phyloP scores from a whole-genome alignment of 2,329 filamentous ascomycete species.

The Pestalotiopsis fici region DNA sequence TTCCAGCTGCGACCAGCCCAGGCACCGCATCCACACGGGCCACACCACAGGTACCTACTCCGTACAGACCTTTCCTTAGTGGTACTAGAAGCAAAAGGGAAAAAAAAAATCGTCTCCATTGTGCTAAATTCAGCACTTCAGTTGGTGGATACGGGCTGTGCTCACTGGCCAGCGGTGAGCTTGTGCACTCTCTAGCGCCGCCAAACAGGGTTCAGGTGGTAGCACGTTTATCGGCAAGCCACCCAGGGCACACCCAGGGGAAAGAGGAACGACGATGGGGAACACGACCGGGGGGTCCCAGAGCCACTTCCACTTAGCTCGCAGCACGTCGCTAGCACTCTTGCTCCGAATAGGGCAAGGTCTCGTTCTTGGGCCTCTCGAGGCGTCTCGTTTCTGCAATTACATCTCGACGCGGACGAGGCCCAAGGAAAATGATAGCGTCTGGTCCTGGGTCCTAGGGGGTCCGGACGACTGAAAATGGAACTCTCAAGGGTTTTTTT shows the following conservation, averaged over 20 bases:
- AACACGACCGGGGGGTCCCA: background rate
- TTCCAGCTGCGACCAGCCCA: background rate
- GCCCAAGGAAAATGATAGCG: constrained; percentile 2
- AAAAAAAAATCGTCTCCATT: background rate
- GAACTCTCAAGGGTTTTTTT: background rate
- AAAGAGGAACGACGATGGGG: background rate
- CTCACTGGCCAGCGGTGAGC: constrained; percentile 7
- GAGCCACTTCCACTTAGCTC: background rate
- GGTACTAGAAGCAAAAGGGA: background rate
- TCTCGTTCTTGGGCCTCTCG: constrained; percentile 5
- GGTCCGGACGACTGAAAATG: background rate
- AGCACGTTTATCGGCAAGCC: constrained; percentile 8
- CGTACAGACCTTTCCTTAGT: background rate
- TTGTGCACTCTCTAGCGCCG: constrained; percentile 8
- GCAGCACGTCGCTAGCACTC: constrained; percentile 1
- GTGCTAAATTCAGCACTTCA: constrained; percentile 2
- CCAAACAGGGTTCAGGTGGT: background rate
- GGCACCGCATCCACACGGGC: background rate
- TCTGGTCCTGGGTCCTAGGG: background rate
- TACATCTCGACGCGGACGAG: background rate
- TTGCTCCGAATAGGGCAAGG: background rate
- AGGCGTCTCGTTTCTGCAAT: constrained; percentile 5
- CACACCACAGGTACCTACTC: background rate
- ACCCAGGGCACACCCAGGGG: background rate
- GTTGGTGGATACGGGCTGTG: background rate